Conservation (phyloP, 495 filamentous ascomycete genomes). For the Neurospora hispaniola region DNA sequence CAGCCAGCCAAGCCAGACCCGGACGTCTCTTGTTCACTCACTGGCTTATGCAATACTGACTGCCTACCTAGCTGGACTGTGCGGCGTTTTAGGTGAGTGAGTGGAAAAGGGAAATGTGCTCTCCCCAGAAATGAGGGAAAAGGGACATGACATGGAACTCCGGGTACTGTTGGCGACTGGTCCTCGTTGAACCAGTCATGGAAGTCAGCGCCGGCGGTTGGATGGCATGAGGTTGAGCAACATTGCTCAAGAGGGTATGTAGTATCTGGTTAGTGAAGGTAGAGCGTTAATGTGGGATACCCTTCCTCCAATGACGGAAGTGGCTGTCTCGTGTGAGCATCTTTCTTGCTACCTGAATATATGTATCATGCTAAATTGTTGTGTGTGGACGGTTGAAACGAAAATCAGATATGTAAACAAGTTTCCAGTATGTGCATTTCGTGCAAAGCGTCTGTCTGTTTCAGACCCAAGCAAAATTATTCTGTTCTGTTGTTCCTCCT, state of each 20-base stretch:
- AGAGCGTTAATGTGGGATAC: neutral
- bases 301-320: neutral
- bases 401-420: neutral
- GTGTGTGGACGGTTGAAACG: neutral
- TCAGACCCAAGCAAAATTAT: neutral
- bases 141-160: neutral
- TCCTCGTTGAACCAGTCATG: neutral
- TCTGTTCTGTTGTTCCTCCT: neutral
- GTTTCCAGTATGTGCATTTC: neutral
- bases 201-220: neutral
- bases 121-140: neutral
- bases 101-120: neutral
- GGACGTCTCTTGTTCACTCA: too few species aligned
- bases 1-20: too few species aligned
- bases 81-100: neutral
- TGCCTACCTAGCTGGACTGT: too few species aligned
- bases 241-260: too few species aligned
- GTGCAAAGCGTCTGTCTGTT: neutral
- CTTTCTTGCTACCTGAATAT: neutral
- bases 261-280: too few species aligned
- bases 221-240: neutral
- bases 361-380: neutral
- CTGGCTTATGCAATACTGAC: too few species aligned
- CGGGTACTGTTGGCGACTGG: neutral
- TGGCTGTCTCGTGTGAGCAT: neutral